Evolutionary conservation across 345 rosid genomes (phyloP).

Genomic region (rapeseed (Brassica napus)): Da-Ae NC_063447.1:53565001-53565500

Average conservation of each 20-base stretch:
- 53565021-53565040: conserved; percentile 24
- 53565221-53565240: background rate
- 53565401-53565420: too few relatives aligned
- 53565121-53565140: conserved; percentile 74
- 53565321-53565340: too few relatives aligned
- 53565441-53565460: too few relatives aligned
- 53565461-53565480: too few relatives aligned
- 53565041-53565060: conserved; percentile 17
- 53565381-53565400: too few relatives aligned
- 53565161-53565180: conserved; percentile 67
- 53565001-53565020: conserved; percentile 21
- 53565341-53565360: too few relatives aligned
- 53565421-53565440: too few relatives aligned
- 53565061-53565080: conserved; percentile 3
- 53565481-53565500: too few relatives aligned
- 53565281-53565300: too few relatives aligned
- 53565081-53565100: background rate
- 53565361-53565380: too few relatives aligned
- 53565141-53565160: conserved; percentile 80
- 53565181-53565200: background rate
- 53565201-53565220: background rate
- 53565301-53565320: too few relatives aligned
- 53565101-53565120: conserved; percentile 34
- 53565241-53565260: background rate
- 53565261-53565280: background rate